Evolutionary conservation across 805 yeast genomes (phyloP).

Genomic region (Kodamaea hsintzibuensis): DNA sequence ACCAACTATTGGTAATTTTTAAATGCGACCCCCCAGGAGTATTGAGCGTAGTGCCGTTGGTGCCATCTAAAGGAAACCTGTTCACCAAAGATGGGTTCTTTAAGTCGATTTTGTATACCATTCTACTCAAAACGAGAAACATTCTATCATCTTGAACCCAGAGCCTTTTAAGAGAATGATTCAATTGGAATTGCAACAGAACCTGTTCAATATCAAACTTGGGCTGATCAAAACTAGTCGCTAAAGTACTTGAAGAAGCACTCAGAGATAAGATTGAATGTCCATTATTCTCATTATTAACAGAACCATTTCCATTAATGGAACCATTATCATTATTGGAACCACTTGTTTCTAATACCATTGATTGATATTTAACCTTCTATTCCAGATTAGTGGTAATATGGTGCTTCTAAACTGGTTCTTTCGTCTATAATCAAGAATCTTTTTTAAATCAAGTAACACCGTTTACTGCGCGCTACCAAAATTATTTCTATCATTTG

Average conservation of each 20-base stretch:
- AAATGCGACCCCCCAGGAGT: neutral
- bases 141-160: conserved; percentile 36
- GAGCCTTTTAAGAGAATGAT: conserved; percentile 23
- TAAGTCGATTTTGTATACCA: conserved; percentile 34
- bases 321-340: neutral
- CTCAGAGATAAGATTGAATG: neutral
- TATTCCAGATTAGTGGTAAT: neutral
- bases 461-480: neutral
- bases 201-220: conserved; percentile 32
- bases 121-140: conserved; percentile 27
- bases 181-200: conserved; percentile 39
- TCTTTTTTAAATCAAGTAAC: neutral
- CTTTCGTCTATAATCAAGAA: neutral
- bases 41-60: neutral
- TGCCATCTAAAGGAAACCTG: conserved; percentile 22
- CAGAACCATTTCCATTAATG: neutral
- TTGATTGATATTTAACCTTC: neutral
- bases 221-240: conserved; percentile 1
- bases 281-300: neutral
- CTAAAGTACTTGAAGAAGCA: neutral
- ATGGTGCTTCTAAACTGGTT: neutral
- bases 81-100: conserved; percentile 35
- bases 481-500: too few species aligned
- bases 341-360: neutral
- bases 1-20: conserved; percentile 31